These are phyloP conservation scores for Penicillium sclerotiorum DNA, from an alignment of 2,329 filamentous ascomycete genomes.

Conservation along the genomic window DNA sequence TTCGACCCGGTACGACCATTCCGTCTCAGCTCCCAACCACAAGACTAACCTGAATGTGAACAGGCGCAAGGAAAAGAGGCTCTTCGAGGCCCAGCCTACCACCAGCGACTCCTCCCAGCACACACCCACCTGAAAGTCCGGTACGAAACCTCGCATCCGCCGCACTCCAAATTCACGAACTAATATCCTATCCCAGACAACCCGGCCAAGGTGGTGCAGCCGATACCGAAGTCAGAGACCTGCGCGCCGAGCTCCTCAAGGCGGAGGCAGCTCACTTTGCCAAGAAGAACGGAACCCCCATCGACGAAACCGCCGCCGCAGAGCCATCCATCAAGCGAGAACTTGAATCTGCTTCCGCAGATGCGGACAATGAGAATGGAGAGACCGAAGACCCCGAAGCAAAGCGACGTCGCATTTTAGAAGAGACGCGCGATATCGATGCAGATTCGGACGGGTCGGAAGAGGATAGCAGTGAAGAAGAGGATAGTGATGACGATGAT, in stretches of 20 bases:
- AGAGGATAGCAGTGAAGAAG: conserved; percentile 55
- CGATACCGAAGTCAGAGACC: conserved; percentile 71
- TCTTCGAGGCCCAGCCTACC: conserved; percentile 88
- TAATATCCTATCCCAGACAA: conserved; percentile 56
- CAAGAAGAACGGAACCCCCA: conserved; percentile 71
- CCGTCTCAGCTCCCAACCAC: conserved; percentile 7
- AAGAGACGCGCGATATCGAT: conserved; percentile 86
- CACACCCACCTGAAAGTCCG: conserved; percentile 91
- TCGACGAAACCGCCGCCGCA: conserved; percentile 46
- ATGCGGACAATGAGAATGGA: conserved; percentile 38
- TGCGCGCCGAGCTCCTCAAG: conserved; percentile 84
- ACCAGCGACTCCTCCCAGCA: conserved; percentile 91
- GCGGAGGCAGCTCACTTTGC: conserved; percentile 87
- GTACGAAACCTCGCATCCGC: conserved; percentile 42
- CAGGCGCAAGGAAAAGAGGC: conserved; percentile 93
- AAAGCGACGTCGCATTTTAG: conserved; percentile 83
- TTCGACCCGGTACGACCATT: conserved; percentile 77
- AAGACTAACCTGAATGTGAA: conserved; percentile 29
- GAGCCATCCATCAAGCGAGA: conserved; percentile 63
- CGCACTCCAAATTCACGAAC: conserved; percentile 1
- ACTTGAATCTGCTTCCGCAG: conserved; percentile 55
- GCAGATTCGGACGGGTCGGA: conserved; percentile 71
- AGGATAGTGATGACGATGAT: conserved; percentile 68
- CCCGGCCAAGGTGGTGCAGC: conserved; percentile 86
- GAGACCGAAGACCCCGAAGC: conserved; percentile 68